phyloP scores from a whole-genome alignment of 2,329 filamentous ascomycete genomes.

The Pseudomassariella vexata region DNA sequence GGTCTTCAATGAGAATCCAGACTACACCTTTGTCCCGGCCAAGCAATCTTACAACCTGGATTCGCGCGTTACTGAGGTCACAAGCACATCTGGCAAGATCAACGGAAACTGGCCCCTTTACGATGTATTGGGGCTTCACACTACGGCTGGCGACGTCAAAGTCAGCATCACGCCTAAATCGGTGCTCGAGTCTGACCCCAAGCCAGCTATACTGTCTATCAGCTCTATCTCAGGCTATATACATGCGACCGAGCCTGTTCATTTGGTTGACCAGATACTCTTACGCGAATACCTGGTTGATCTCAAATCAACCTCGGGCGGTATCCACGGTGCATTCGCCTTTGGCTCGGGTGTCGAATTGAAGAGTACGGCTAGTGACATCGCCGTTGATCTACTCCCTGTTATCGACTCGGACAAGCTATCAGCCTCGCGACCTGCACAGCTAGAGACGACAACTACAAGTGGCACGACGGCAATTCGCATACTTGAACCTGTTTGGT shows the following conservation, averaged over 20 bases:
- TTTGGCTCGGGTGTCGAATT: constrained; percentile 30
- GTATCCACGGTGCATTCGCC: constrained; percentile 32
- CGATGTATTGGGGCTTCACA: constrained; percentile 38
- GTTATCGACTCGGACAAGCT: constrained; percentile 27
- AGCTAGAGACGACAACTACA: constrained; percentile 35
- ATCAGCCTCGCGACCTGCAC: constrained; percentile 12
- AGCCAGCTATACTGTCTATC: constrained; percentile 34
- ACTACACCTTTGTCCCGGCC: constrained; percentile 19
- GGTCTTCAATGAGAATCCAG: constrained; percentile 1
- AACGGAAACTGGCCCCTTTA: constrained; percentile 45
- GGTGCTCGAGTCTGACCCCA: constrained; percentile 25
- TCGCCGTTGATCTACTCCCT: constrained; percentile 36
- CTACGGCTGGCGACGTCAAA: constrained; percentile 36
- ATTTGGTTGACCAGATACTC: constrained; percentile 26
- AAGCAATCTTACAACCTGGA: constrained; percentile 33
- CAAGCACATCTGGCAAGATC: constrained; percentile 38
- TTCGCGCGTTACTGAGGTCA: constrained; percentile 34
- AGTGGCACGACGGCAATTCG: constrained; percentile 34
- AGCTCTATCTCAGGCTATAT: constrained; percentile 38
- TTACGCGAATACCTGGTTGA: constrained; percentile 40
- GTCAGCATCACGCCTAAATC: constrained; percentile 35
- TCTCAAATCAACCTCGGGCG: constrained; percentile 38
- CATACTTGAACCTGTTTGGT: constrained; percentile 40
- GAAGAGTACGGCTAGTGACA: constrained; percentile 32
- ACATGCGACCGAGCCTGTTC: constrained; percentile 34